Evolutionary conservation across 768 basidiomycete species (phyloP).

Genomic region (Leccinum disarticulatum): DNA sequence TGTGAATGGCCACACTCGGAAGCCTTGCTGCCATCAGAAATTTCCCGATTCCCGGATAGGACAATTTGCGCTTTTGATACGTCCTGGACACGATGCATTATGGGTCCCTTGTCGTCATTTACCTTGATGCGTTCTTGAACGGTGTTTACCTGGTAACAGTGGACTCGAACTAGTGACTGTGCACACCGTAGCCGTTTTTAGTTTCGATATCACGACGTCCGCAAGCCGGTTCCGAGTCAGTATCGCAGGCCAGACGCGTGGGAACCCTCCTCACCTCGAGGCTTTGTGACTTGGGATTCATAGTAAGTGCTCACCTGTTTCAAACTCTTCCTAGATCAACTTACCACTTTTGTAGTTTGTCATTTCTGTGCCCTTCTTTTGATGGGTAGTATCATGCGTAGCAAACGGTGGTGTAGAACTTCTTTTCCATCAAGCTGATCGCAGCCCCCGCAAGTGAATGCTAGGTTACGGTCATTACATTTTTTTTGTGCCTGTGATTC

Average conservation of each 20-base stretch:
- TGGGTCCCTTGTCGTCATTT: neutral
- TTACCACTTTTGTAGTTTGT: neutral
- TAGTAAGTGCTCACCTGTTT: neutral
- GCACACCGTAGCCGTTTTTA: neutral
- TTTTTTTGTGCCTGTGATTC: neutral
- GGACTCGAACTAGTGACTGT: neutral
- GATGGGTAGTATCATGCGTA: neutral
- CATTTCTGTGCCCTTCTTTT: neutral
- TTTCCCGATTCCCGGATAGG: neutral
- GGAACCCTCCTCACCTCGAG: neutral
- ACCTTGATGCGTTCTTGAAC: neutral
- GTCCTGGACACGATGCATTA: neutral
- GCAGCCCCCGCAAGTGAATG: neutral
- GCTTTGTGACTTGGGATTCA: neutral
- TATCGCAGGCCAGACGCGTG: neutral
- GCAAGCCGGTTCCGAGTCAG: neutral
- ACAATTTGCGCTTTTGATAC: conserved; percentile 1
- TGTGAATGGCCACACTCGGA: neutral
- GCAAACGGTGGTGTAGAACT: neutral
- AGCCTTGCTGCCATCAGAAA: neutral
- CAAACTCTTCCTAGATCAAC: neutral
- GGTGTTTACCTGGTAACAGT: neutral
- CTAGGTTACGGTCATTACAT: neutral
- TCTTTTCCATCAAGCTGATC: neutral
- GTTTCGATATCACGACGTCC: neutral